Evolutionary conservation across 352 stramenopile genomes (phyloP), one percentile per base, ranked within the genome.

Genomic region (Globisporangium emineosum): DNA sequence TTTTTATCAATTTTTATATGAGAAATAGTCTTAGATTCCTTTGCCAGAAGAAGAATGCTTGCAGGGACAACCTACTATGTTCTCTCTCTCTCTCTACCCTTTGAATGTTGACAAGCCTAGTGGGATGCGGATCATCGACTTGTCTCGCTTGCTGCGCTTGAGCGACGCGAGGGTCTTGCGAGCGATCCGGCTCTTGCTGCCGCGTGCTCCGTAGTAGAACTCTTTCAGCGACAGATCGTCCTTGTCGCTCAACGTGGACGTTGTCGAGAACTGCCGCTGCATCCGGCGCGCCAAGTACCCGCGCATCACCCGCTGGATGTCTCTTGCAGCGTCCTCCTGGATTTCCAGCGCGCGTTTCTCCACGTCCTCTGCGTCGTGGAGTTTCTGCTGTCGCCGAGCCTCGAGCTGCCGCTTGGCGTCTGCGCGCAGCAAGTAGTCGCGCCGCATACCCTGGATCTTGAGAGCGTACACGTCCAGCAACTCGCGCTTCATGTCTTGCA

Each of bases 281-380:
- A 57, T 65, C 51, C 72, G 73, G 2, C 78, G 66, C 27, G 63
- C 64, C 15, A 85, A 53, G 27, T 81, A 67, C 0, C 63, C 70
- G 27, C 81, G 70, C 27, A 74, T 64, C 6, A 76, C 49, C n/a
- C 76, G 72, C 62, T 90, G 81, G 54, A 89, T 85, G 17, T 76
- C 62, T 8, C 58, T 66, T 1, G 68, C 79, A 10, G 81, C 81
- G 10, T 71, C 56, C 25, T 62, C 30, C 9, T 68, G 66, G 33
- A 67, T 49, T 5, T 67, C 57, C 12, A 64, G 47, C 17, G 58
- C 57, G 57, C 30, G 57, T 30, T 37, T 52, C 13, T 75, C 52
- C 29, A 68, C 30, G 9, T 75, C 64, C 17, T 73, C 59, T 1
- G 75, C 66, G 5, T 73, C 62, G 3, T 47, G 66, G 35, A 67